Evolutionary conservation across 2,329 filamentous ascomycete genomes (phyloP).

Genomic region (Cladosporium sp.): DNA sequence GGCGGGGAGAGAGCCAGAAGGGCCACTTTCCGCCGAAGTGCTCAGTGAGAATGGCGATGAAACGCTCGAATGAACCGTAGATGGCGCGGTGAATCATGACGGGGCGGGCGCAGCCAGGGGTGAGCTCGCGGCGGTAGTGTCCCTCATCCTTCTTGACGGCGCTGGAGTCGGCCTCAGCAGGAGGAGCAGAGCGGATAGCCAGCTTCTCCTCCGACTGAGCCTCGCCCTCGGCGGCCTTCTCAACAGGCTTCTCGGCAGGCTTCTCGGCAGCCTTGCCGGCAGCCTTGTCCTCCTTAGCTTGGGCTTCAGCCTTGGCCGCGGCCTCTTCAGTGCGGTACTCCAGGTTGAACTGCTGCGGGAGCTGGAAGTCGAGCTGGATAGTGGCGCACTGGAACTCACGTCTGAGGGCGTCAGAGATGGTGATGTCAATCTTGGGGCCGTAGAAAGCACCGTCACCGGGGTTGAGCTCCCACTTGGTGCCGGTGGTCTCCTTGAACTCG

Average conservation of each 20-base stretch:
- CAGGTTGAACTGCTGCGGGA: constrained; percentile 78
- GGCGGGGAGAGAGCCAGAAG: constrained; percentile 81
- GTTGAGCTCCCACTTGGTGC: constrained; percentile 80
- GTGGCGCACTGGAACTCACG: constrained; percentile 87
- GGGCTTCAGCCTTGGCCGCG: constrained; percentile 36
- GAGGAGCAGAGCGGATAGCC: constrained; percentile 30
- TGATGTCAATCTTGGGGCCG: constrained; percentile 97
- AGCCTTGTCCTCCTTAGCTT: constrained; percentile 5
- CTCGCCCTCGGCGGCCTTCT: constrained; percentile 36
- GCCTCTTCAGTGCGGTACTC: constrained; percentile 74
- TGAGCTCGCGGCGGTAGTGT: constrained; percentile 46
- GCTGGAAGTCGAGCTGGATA: constrained; percentile 89
- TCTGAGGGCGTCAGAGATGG: constrained; percentile 79
- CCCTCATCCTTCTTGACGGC: constrained; percentile 27
- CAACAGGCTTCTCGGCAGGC: constrained; percentile 27
- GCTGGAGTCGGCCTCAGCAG: constrained; percentile 25
- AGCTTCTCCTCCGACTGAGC: constrained; percentile 23
- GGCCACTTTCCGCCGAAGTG: constrained; percentile 86
- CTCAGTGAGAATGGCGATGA: constrained; percentile 73
- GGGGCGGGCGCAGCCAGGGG: constrained; percentile 68
- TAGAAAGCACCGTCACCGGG: constrained; percentile 97
- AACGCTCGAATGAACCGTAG: constrained; percentile 63
- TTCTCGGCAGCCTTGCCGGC: constrained; percentile 2
- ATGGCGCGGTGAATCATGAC: constrained; percentile 87
- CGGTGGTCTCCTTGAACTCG: constrained; percentile 60